Percentiles rank a stretch among this genome's conserved stretches.
phyloP scores from a whole-genome alignment of 139 green algal species.

The Astrephomene gubernaculifera region DNA sequence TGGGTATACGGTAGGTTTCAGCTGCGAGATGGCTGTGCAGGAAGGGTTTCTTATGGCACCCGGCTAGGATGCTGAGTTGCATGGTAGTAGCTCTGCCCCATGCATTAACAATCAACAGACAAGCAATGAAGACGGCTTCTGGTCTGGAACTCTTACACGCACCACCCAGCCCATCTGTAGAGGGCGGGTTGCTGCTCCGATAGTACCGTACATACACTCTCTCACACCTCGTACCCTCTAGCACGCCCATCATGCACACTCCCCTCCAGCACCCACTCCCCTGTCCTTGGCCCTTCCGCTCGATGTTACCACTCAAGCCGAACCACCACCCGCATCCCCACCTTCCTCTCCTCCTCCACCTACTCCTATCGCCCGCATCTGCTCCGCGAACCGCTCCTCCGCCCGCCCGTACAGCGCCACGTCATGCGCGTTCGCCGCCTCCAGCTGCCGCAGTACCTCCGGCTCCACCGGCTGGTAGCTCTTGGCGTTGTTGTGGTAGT shows the following conservation, averaged over 20 bases:
- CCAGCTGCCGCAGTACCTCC: neutral
- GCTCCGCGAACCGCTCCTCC: neutral
- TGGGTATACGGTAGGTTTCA: no score
- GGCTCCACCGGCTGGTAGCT: conserved; percentile 16
- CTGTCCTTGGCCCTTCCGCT: neutral
- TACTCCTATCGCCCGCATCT: conserved; percentile 6
- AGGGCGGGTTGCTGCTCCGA: no score
- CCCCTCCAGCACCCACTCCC: neutral
- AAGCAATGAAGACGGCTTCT: no score
- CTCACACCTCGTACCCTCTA: neutral
- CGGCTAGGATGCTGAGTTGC: no score
- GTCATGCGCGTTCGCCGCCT: neutral
- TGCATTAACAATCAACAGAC: no score
- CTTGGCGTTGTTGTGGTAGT: conserved; percentile 44
- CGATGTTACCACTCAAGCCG: neutral
- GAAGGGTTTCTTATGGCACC: no score
- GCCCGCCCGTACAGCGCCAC: conserved; percentile 15
- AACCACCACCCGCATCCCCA: neutral
- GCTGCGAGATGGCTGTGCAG: no score
- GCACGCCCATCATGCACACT: neutral
- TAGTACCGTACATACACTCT: neutral
- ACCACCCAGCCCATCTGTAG: no score
- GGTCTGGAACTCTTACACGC: no score
- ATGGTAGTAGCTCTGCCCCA: no score
- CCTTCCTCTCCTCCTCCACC: neutral